Evolutionary conservation across 169 alveolate genomes (phyloP), one percentile per base, ranked within the genome.

Genomic region (Plasmodium gaboni): DNA sequence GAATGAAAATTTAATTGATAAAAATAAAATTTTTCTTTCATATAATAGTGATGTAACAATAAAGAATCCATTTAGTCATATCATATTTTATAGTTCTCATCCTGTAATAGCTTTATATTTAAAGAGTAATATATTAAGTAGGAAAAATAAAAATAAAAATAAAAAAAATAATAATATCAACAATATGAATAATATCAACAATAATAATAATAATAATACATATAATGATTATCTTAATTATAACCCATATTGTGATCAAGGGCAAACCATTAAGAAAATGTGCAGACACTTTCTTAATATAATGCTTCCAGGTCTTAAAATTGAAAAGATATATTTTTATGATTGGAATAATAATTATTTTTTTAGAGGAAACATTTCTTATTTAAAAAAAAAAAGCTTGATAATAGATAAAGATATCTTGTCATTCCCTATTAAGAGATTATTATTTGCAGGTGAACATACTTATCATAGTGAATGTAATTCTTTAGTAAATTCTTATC

Each of bases 401-500:
- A 24, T 55, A 15, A 63, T 83, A 12, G 91, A 83, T 60, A 83
- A 83, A 48, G 91, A 83, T 28, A 83, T 83, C 8, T 1, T 83
- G 4, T 83, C 91, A 12, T 83, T 61, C 24, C 91, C 91, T 9
- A 73, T 83, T 0, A 69, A 83, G n/a, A 51, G 91, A 83, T 13
- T 83, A 4, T 28, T 61, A 12, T 83, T 83, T 42, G 91, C 91
- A 12, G 91, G 91, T 1, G 91, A 83, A 22, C 91, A 83, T 22
- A 83, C 91, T 10, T 64, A 83, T 61, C 65, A 55, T 28, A 55
- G 63, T n/a, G 85, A 63, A 2, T 32, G 78, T 17, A 69, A 65
- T 17, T 12, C 85, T 12, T 32, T 83, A 2, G 80, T 83, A 0
- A 38, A 38, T 68, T 67, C 91, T 15, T 83, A 28, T 55, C 53